phyloP scores from a whole-genome alignment of 768 basidiomycete genomes.

The Leucosporidium yakuticum region DNA sequence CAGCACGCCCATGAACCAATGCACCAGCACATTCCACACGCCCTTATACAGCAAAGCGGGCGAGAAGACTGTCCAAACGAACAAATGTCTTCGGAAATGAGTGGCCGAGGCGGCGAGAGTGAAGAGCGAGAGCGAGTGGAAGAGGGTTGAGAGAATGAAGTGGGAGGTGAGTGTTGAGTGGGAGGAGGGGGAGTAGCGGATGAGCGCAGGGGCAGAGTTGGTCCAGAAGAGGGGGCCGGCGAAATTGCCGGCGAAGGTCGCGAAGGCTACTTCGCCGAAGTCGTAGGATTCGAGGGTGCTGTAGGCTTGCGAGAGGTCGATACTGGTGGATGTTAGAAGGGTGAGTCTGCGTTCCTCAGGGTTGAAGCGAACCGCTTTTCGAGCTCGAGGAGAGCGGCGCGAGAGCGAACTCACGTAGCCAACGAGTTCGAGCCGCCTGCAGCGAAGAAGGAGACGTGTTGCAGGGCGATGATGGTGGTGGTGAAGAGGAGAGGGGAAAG shows the following conservation, averaged over 20 bases:
- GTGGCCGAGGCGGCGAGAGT: constrained; percentile 5
- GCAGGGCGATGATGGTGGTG: neutral
- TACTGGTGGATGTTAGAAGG: neutral
- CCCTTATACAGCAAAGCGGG: constrained; percentile 24
- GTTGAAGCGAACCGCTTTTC: too few relatives aligned
- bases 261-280: constrained; percentile 21
- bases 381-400: neutral
- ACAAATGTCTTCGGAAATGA: constrained; percentile 24
- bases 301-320: constrained; percentile 31
- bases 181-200: neutral
- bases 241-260: constrained; percentile 32
- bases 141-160: constrained; percentile 8
- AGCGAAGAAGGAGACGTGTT: constrained; percentile 18
- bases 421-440: constrained; percentile 26
- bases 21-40: constrained; percentile 9
- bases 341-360: too few relatives aligned
- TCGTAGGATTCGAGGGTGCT: constrained; percentile 19
- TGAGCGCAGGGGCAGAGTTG: constrained; percentile 6
- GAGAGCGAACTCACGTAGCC: constrained; percentile 17
- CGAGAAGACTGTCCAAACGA: constrained; percentile 27
- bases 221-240: constrained; percentile 22
- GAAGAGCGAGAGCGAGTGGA: constrained; percentile 18
- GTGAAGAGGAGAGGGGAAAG: constrained; percentile 11
- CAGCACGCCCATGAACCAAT: neutral
- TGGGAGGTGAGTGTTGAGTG: neutral